Base-by-base conservation (phyloP, 139 green algal species). In the Ettlia oleoabundans region DNA sequence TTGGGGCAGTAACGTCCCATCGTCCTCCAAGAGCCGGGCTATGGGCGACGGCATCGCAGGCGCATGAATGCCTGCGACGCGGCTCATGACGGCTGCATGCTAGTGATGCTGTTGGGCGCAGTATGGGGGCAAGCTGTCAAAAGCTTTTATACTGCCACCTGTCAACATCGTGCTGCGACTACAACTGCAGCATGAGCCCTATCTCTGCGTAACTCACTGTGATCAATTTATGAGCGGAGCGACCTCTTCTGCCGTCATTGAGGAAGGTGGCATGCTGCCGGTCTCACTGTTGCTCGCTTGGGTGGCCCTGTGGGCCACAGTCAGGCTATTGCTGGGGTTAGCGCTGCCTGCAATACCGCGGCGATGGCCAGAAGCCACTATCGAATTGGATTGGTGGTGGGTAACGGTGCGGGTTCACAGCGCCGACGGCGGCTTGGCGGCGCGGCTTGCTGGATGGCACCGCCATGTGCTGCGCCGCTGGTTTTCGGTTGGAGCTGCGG, bases 361-460 rank as follows among this genome's bases (percentile, higher is more conserved):
- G 15, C 2, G 32, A 72, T 72, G 33, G 43, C 32, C 10, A 47
- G 22, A 32, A 33, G 1, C 18, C 9, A 3, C 2, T 1, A 33
- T 76, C 24, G 63, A 82, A 9, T 9, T 38, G 43, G 33, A 55
- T 5, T 82, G 77, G 77, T 82, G 64, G 64, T 30, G 77, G 1
- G 62, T 76, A 2, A 62, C 64, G 18, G 1, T 82, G 6, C 43
- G 47, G 32, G 10, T 47, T 13, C 15, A 26, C 63, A 74, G 32
- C 61, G 33, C 15, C 24, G 37, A 7, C 26, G 32, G 4, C 28
- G 52, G 52, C 32, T 24, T 58, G 47, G 40, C 28, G 33, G 32
- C 55, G 21, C 28, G 5, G 5, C 18, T n/a, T n/a, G 55, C 15
- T 28, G 55, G 18, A 9, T 32, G 55, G 55, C 9, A 22, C 55